Base-by-base conservation (phyloP, 768 basidiomycete species). In the Hemileccinum impolitum region DNA sequence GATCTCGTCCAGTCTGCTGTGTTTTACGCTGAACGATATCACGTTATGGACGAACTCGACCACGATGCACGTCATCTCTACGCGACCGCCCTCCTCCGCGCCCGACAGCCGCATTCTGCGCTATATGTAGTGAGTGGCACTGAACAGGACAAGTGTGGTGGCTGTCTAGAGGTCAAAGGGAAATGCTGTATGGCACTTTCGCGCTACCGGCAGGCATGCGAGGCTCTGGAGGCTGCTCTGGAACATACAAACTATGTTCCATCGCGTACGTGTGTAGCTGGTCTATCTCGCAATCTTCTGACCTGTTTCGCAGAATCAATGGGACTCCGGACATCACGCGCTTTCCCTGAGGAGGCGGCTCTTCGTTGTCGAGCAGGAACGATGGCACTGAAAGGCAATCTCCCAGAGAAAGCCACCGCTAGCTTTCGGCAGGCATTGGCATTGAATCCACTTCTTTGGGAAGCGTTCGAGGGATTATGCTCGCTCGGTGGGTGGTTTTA, bases 381-480 rank as follows among this genome's bases (percentile, higher is more conserved):
- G 34, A 79, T 84, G 67, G 89, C 91, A 28, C 59, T 84, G 62
- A 89, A 85, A 67, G 90, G 86, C 42, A 90, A 92, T 65, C 76
- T 88, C 50, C 78, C 78, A 3, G 84, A 86, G 46, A 79, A 81
- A 56, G 93, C 93, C n/a, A 72, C 76, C 21, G 61, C 70, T 46
- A 85, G 82, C 61, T 94, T 87, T 66, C 75, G 76, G 39, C 79
- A 83, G 50, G 87, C 91, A 23, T 73, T 96, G 52, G 65, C 73
- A 13, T 64, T 83, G 40, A 85, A 91, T 62, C 89, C 90, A 28
- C 79, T 90, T 64, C 69, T 94, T 46, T 95, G 92, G 92, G 93
- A 96, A 65, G 93, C 93, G 5, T 88, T 93, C 59, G 90, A 93
- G 61, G 92, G 90, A 0, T 67, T 96, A 30, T 95, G 93, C 64